Evolutionary conservation across 345 rosid species (phyloP).

Genomic region (Bruguiera parviflora): DNA sequence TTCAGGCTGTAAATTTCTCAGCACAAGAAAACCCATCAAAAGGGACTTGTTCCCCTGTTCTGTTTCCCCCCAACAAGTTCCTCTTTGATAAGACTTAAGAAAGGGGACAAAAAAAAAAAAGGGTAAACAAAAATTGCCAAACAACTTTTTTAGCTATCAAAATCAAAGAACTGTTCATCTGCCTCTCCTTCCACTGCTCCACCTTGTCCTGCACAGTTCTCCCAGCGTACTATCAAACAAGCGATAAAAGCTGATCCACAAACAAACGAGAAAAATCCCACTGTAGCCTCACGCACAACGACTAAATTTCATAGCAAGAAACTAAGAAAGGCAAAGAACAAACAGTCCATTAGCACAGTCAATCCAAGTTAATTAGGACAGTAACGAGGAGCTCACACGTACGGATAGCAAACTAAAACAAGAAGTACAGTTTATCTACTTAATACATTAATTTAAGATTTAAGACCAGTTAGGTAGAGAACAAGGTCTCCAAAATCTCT

Average conservation of each 20-base stretch:
- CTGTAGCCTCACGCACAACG: background rate
- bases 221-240: background rate
- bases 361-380: background rate
- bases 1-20: conserved; percentile 5
- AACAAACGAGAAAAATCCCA: background rate
- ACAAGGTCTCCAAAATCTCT: conserved; percentile 28
- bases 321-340: background rate
- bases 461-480: conserved; percentile 10
- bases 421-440: background rate
- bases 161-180: background rate
- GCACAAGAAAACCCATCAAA: background rate
- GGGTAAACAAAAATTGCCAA: background rate
- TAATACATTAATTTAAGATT: too few relatives aligned
- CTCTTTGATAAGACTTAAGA: background rate
- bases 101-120: background rate
- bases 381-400: background rate
- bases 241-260: background rate
- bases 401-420: background rate
- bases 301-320: background rate
- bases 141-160: background rate
- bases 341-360: background rate
- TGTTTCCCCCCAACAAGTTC: background rate
- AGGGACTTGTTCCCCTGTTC: background rate
- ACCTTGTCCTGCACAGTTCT: background rate
- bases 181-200: background rate